Base-by-base conservation (phyloP, 257 asterid species). In the Galeopsis tetrahit region DNA sequence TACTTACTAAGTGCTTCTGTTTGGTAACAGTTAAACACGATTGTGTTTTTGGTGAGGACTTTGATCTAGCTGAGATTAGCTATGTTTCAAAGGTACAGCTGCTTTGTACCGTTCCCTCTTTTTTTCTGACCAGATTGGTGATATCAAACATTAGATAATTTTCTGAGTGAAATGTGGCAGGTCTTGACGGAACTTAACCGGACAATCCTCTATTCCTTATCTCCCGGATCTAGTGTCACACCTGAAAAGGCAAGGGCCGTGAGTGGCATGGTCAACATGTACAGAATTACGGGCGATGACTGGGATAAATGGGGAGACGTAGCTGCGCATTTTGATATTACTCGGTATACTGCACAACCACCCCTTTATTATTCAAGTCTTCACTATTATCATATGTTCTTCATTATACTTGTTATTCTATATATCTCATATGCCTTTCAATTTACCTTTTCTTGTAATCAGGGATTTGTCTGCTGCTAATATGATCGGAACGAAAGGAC, bases 281-380 rank as follows among this genome's bases (percentile, higher is more conserved):
- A 95, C 62, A 78, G 99, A 77, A 68, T 92, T 67, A 92, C 98
- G 0, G 99, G 96, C 39, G 99, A 95, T 74, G 99, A 95, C 75
- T 95, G 99, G 99, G 99, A 95, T 89, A 66, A 77, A 5, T 95
- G 99, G 99, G 76, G 51, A 56, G 98, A 95, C 71, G 90, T 95
- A 31, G 76, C 84, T 32, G 70, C 89, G 40, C 99, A 95, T 80
- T 92, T 95, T 75, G 85, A 88, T 67, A 78, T 95, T 79, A 49
- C 90, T 11, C 74, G 99, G 99, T 95, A 89, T 21, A 35, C 66
- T 63, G 35, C 2, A 32, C 52, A 33, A 58, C 65, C 40, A 51
- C 31, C 62, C 2, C 63, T 33, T 57, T 46, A 51, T 1, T 51
- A 53, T 57, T 43, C 7, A 5, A 7, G 7, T 14, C 5, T n/a